Evolutionary conservation across 2,329 filamentous ascomycete genomes (phyloP), one percentile per base, ranked within the genome.

Genomic region (Triangularia setosa): DNA sequence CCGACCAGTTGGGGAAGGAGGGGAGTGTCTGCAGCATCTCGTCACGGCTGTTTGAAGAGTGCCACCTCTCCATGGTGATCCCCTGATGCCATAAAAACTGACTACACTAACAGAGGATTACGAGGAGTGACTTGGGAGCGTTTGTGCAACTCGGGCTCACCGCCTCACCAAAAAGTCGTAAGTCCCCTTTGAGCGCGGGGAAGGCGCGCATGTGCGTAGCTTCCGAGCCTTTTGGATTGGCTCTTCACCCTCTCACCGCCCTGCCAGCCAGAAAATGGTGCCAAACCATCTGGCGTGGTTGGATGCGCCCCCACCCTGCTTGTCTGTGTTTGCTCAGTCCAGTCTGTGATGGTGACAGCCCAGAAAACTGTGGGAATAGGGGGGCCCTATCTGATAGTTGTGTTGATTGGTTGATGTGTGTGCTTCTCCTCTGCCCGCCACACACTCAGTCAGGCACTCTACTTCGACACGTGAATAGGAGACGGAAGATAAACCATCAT

Each of bases 231-330:
- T 18, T 48, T 35, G 57, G 28, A 59, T 59, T 59, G 57, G 57
- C n/a, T 23, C 28, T 16, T 35, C 30, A 27, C 57, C 33, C 30
- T 35, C 21, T 59, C 57, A 59, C 57, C 57, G 57, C 57, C 57
- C 57, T 48, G n/a, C 52, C 55, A 23, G 23, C 25, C 52, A 27
- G 52, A 24, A n/a, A 28, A 55, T 28, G 52, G 52, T 55, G 52
- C 25, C 52, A 28, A 55, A 28, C 40, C 18, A 21, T 48, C 40
- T 48, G 40, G 6, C 21, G 8, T 21, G 40, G 40, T 48, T 48
- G 40, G 35, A 18, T 48, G 40, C 8, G n/a, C 40, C 40, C 40
- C 40, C 40, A 48, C 40, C 21, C 40, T 21, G 40, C n/a, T 48
- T 48, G 40, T 48, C 40, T 48, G 7, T 40, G 35, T 40, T 40